Conservation (phyloP, 371 early-diverging fungal species). For the Basidiobolus meristosporus region DNA sequence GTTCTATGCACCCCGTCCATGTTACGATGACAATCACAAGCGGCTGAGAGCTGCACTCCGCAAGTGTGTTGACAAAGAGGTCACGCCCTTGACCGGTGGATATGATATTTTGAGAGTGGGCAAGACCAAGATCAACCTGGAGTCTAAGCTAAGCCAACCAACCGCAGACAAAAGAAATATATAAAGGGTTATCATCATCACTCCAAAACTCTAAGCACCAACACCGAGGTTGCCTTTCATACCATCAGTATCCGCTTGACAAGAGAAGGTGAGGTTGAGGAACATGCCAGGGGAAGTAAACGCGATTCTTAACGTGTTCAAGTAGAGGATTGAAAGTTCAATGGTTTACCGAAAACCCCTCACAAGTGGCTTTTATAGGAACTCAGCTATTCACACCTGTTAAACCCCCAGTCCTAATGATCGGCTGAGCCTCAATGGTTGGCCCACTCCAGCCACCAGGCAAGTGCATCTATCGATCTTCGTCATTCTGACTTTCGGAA, state of each 20-base stretch:
- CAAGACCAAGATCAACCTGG: neutral
- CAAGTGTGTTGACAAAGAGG: constrained; percentile 56
- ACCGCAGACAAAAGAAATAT: constrained; percentile 82
- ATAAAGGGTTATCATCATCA: constrained; percentile 82
- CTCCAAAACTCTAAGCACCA: constrained; percentile 92
- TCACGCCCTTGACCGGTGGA: constrained; percentile 61
- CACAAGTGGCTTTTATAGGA: no score
- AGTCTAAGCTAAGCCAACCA: constrained; percentile 12
- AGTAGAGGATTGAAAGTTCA: no score
- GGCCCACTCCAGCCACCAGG: no score
- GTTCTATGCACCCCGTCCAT: constrained; percentile 60
- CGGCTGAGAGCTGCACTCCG: constrained; percentile 42
- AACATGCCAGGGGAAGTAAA: constrained; percentile 80
- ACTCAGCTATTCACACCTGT: no score
- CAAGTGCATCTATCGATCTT: no score
- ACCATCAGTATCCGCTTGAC: constrained; percentile 56
- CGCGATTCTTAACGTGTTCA: constrained; percentile 15
- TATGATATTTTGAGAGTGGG: constrained; percentile 28
- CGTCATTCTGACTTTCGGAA: no score
- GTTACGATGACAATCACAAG: constrained; percentile 61
- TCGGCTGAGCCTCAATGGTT: no score
- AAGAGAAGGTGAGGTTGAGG: constrained; percentile 63
- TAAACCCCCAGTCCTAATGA: no score
- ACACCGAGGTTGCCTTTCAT: constrained; percentile 88
- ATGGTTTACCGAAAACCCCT: no score